phyloP scores from a whole-genome alignment of 352 stramenopile genomes.

The Phytophthora tubulina region DNA sequence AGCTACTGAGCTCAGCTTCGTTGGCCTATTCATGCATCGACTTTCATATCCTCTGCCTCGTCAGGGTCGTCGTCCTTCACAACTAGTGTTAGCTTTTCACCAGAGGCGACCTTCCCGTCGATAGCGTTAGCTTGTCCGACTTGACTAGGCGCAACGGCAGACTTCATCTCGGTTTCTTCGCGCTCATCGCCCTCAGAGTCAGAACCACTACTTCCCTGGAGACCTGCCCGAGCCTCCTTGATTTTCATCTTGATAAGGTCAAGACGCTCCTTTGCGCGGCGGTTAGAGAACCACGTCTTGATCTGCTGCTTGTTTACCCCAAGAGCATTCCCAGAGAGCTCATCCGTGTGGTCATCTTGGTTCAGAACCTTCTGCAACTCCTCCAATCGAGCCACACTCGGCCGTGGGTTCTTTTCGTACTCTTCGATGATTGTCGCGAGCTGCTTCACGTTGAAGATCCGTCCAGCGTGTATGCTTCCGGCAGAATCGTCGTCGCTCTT shows the following conservation, averaged over 20 bases:
- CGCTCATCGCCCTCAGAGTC: constrained; percentile 53
- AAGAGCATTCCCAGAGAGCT: constrained; percentile 51
- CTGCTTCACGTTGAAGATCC: constrained; percentile 90
- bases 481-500: constrained; percentile 35
- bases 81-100: constrained; percentile 16
- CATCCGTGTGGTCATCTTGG: constrained; percentile 71
- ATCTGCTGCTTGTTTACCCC: constrained; percentile 84
- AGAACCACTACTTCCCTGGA: constrained; percentile 40
- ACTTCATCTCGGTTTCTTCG: constrained; percentile 32
- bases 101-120: constrained; percentile 9
- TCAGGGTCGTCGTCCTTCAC: constrained; percentile 50
- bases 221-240: constrained; percentile 47
- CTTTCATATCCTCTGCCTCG: constrained; percentile 44
- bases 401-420: constrained; percentile 85
- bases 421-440: constrained; percentile 86
- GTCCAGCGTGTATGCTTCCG: constrained; percentile 55
- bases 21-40: constrained; percentile 41
- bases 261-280: constrained; percentile 79
- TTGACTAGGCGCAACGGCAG: constrained; percentile 15
- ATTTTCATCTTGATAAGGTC: constrained; percentile 87
- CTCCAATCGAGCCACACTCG: constrained; percentile 68
- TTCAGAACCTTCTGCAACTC: constrained; percentile 81
- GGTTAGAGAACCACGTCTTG: constrained; percentile 89
- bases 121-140: constrained; percentile 30
- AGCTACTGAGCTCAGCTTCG: constrained; percentile 24